These are phyloP conservation scores for Arxiozyma slooffiae DNA, from an alignment of 1,139 yeast genomes.

Conservation along the genomic window DNA sequence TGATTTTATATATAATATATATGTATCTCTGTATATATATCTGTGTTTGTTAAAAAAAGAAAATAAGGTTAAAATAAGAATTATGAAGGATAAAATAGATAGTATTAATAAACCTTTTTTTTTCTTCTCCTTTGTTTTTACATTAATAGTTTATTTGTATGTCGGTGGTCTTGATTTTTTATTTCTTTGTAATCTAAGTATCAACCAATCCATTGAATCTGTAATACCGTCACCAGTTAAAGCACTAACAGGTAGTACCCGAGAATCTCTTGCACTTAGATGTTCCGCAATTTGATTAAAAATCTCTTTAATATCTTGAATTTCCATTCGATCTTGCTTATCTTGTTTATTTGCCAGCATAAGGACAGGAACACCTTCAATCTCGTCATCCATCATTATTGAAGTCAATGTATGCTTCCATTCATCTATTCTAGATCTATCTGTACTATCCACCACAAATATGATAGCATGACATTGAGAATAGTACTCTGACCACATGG, in stretches of 20 bases:
- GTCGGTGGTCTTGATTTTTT: slow-evolving; percentile 63
- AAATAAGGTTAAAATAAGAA: too few relatives aligned
- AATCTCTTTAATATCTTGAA: slow-evolving; percentile 68
- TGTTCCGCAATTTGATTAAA: slow-evolving; percentile 71
- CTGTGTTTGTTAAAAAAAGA: neutral
- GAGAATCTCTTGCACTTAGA: slow-evolving; percentile 80
- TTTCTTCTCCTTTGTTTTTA: too few relatives aligned
- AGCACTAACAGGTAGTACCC: slow-evolving; percentile 85
- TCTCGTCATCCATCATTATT: slow-evolving; percentile 42
- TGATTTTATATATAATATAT: neutral
- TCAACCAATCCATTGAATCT: slow-evolving; percentile 86
- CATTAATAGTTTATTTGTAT: slow-evolving; percentile 15
- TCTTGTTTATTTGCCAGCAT: slow-evolving; percentile 97
- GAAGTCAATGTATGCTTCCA: slow-evolving; percentile 45
- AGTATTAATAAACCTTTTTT: too few relatives aligned
- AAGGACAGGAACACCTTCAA: slow-evolving; percentile 73
- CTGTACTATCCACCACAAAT: slow-evolving; percentile 87
- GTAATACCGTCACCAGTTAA: slow-evolving; percentile 75
- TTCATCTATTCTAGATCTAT: slow-evolving; percentile 70
- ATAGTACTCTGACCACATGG: slow-evolving; percentile 83
- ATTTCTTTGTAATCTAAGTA: slow-evolving; percentile 65
- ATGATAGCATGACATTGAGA: slow-evolving; percentile 82
- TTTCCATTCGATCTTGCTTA: slow-evolving; percentile 70
- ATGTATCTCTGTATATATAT: neutral
- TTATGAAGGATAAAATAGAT: neutral